Base-by-base conservation (phyloP, 2,329 filamentous ascomycete genomes). In the Dissoconium aciculare region DNA sequence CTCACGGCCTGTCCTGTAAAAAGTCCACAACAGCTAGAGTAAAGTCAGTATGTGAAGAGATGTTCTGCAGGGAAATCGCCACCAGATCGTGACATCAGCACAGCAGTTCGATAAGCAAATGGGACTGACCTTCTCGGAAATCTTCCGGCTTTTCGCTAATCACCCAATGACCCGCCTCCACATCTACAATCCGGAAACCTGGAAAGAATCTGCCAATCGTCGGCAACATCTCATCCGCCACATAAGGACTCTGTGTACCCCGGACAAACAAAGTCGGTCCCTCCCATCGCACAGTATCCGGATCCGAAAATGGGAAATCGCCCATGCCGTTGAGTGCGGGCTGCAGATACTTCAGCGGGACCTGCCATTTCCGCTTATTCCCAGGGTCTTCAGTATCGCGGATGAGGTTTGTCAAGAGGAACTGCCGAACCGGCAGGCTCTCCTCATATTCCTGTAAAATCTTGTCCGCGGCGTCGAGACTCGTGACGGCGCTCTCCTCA, bases 101-200 rank as follows among this genome's bases (percentile, higher is more conserved):
- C n/a, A n/a, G n/a, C n/a, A n/a, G n/a, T n/a, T n/a, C n/a, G n/a
- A n/a, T n/a, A 14, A 11, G 8, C 15, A 10, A 3, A 27, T 15
- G 26, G 21, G 11, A 50, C 67, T 52, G 52, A 83, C 80, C 75
- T 64, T 69, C 60, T 49, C 75, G 71, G 42, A 92, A 92, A 6
- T 65, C 74, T 49, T 83, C 73, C 0, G 83, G 82, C 45, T 83
- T 76, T 61, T 92, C 83, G n/a, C 79, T 82, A 39, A 87, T 84
- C 4, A 92, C 62, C 83, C 83, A 92, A 54, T 92, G 83, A 0
- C 83, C 83, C 5, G 75, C 69, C 21, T 89, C 75, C 17, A 92
- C 60, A 55, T 87, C 78, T 28, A 64, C 70, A 16, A 89, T 48
- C 50, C 71, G 60, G 48, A 89, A 92, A 14, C 64, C 63, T 8